These are phyloP conservation scores for Amanita brunnescens DNA, from an alignment of 768 basidiomycete species.

Conservation along the genomic window DNA sequence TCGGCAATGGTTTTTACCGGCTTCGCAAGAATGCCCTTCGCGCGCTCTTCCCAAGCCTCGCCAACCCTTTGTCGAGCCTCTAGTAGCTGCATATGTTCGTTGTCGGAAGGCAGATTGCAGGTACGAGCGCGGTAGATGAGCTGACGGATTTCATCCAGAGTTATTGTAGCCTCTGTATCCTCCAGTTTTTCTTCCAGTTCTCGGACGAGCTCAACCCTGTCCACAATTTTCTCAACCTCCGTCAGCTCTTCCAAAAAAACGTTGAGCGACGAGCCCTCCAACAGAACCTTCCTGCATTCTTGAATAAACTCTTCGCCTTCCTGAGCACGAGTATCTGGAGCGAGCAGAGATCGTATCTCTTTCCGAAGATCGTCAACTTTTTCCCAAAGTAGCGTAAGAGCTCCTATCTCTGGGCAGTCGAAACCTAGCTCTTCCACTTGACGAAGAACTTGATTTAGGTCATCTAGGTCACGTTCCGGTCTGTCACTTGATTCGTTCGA, in stretches of 20 bases:
- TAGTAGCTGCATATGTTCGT: slow-evolving; percentile 56
- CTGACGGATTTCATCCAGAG: slow-evolving; percentile 70
- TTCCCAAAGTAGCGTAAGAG: slow-evolving; percentile 43
- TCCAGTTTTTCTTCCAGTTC: slow-evolving; percentile 72
- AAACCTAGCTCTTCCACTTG: slow-evolving; percentile 80
- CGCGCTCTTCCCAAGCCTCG: slow-evolving; percentile 68
- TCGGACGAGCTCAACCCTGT: slow-evolving; percentile 65
- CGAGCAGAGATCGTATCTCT: slow-evolving; percentile 47
- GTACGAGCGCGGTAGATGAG: slow-evolving; percentile 61
- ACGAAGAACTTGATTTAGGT: slow-evolving; percentile 57
- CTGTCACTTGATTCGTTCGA: slow-evolving; percentile 53
- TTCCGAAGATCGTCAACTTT: slow-evolving; percentile 57
- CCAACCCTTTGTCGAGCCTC: slow-evolving; percentile 60
- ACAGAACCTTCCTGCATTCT: slow-evolving; percentile 63
- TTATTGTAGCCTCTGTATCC: slow-evolving; percentile 46
- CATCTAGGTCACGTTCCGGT: slow-evolving; percentile 63
- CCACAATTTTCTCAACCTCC: slow-evolving; percentile 73
- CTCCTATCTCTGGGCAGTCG: slow-evolving; percentile 66
- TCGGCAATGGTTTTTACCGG: slow-evolving; percentile 70
- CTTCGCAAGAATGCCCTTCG: slow-evolving; percentile 55
- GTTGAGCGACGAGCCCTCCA: slow-evolving; percentile 68
- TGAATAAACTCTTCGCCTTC: slow-evolving; percentile 50
- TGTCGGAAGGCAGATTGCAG: slow-evolving; percentile 56
- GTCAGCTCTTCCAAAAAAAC: slow-evolving; percentile 75
- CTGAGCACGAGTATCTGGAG: slow-evolving; percentile 28